Evolutionary conservation across 441 rosid species (phyloP).

Genomic region (Geranium incanum): DNA sequence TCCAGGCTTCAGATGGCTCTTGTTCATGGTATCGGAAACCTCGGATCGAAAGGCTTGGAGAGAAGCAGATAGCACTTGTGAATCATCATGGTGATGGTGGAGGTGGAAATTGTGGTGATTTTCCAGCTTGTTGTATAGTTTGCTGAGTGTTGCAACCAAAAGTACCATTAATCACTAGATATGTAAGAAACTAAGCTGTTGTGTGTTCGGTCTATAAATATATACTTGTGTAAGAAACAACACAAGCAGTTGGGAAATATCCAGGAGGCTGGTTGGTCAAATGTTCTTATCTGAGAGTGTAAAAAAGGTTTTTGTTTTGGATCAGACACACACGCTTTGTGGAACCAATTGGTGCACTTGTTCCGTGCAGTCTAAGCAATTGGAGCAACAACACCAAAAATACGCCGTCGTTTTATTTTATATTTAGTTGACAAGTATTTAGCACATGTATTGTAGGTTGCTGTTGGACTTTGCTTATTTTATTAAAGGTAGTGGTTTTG

Average conservation of each 20-base stretch:
- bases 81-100: conserved; percentile 19
- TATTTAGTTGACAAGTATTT: too few species aligned
- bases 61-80: conserved; percentile 29
- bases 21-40: conserved; percentile 28
- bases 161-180: conserved; percentile 31
- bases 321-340: neutral
- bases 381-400: neutral
- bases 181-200: neutral
- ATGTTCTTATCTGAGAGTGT: neutral
- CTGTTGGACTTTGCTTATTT: too few species aligned
- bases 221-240: neutral
- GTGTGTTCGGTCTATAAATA: neutral
- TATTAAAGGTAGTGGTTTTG: too few species aligned
- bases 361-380: neutral
- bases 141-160: conserved; percentile 32
- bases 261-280: neutral
- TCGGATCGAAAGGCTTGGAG: conserved; percentile 34
- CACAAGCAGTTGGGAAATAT: neutral
- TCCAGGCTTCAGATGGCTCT: conserved; percentile 22
- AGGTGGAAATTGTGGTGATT: conserved; percentile 25
- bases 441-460: too few species aligned
- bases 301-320: neutral
- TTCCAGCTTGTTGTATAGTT: conserved; percentile 43
- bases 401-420: neutral
- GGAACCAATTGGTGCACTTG: neutral